Conservation (phyloP, 1,139 yeast genomes). For the Meyerozyma elateridarum region DNA sequence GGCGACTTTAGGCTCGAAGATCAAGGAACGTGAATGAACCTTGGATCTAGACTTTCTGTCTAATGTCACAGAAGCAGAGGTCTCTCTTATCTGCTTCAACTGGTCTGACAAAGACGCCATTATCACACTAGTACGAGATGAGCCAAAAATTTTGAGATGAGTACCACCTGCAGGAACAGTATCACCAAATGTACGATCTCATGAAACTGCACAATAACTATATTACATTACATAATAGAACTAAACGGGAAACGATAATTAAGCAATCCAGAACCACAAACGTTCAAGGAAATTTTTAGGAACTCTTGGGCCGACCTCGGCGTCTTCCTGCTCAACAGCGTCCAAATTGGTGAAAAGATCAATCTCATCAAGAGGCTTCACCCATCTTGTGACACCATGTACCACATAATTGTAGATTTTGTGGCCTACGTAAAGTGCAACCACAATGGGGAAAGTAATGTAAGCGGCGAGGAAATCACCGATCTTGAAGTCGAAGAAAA, state of each 20-base stretch:
- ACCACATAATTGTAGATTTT: slow-evolving; percentile 24
- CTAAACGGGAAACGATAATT: background rate
- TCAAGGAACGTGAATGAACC: slow-evolving; percentile 81
- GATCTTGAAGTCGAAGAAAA: slow-evolving; percentile 44
- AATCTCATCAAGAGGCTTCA: slow-evolving; percentile 38
- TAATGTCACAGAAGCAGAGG: slow-evolving; percentile 68
- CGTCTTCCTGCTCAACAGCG: slow-evolving; percentile 32
- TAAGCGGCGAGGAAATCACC: slow-evolving; percentile 58
- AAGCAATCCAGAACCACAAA: slow-evolving; percentile 36
- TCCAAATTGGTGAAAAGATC: slow-evolving; percentile 45
- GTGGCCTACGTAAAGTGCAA: slow-evolving; percentile 44
- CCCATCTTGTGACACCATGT: slow-evolving; percentile 27
- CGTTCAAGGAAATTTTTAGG: slow-evolving; percentile 32
- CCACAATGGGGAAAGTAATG: slow-evolving; percentile 53
- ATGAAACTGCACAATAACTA: background rate
- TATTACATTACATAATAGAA: background rate
- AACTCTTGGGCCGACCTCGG: slow-evolving; percentile 23
- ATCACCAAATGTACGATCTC: background rate
- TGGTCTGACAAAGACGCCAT: slow-evolving; percentile 74
- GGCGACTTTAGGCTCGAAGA: slow-evolving; percentile 83
- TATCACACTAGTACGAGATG: slow-evolving; percentile 4
- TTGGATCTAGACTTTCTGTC: slow-evolving; percentile 85
- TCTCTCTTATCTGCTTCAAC: slow-evolving; percentile 65
- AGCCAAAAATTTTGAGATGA: slow-evolving; percentile 4
- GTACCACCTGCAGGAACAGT: background rate